Evolutionary conservation across 768 basidiomycete species (phyloP).

Genomic region (Termitomyces sp.): DNA sequence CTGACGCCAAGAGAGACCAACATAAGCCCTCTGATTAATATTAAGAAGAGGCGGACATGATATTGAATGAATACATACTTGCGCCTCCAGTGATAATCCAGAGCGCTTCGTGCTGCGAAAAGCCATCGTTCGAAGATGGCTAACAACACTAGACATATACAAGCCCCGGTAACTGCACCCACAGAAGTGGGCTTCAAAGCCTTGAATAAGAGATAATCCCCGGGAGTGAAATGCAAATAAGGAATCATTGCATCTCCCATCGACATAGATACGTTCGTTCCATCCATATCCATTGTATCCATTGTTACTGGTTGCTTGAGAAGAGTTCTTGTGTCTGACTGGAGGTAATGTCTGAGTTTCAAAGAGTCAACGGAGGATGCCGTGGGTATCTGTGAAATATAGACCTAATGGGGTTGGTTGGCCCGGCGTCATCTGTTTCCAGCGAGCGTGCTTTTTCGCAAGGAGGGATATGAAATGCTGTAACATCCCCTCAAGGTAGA

Average conservation of each 20-base stretch:
- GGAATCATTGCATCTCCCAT: slow-evolving; percentile 45
- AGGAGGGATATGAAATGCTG: too few relatives aligned
- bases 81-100: slow-evolving; percentile 53
- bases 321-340: neutral
- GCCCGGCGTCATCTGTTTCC: too few relatives aligned
- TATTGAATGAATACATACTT: slow-evolving; percentile 34
- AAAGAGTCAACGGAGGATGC: neutral
- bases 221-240: slow-evolving; percentile 62
- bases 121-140: slow-evolving; percentile 70
- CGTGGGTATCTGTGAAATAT: neutral
- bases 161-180: slow-evolving; percentile 72
- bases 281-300: slow-evolving; percentile 6
- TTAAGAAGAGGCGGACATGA: neutral
- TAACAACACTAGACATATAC: slow-evolving; percentile 62
- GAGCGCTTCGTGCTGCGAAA: slow-evolving; percentile 43
- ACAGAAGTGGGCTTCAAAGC: slow-evolving; percentile 60
- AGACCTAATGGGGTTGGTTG: too few relatives aligned
- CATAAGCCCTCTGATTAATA: slow-evolving; percentile 9
- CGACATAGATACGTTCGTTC: neutral
- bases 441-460: too few relatives aligned
- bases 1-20: neutral
- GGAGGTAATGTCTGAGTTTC: neutral
- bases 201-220: slow-evolving; percentile 63
- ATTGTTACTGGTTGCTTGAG: neutral
- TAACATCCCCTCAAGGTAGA: too few relatives aligned